These are phyloP conservation scores for Dioscorea zingiberensis DNA, from an alignment of 106 monocot species.

Conservation along the genomic window DNA sequence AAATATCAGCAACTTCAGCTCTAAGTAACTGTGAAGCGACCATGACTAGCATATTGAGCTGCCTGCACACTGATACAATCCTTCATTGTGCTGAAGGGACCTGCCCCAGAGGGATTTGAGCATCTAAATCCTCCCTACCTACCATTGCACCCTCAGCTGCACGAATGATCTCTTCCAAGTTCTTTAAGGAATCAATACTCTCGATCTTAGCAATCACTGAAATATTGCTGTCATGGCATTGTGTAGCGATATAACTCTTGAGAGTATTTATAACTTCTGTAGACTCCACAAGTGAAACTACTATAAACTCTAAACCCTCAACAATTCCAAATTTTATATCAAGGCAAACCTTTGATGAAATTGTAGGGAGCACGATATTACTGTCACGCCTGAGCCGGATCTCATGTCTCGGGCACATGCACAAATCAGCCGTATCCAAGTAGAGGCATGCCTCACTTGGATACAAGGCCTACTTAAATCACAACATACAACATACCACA, in stretches of 20 bases:
- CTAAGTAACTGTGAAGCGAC: slow-evolving; percentile 93
- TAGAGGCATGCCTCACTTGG: too few species aligned
- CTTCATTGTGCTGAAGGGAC: slow-evolving; percentile 81
- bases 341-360: slow-evolving; percentile 97
- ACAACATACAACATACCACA: too few species aligned
- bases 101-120: slow-evolving; percentile 92
- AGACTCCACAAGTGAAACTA: slow-evolving; percentile 76
- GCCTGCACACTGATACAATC: slow-evolving; percentile 77
- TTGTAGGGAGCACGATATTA: slow-evolving; percentile 97
- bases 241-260: slow-evolving; percentile 79
- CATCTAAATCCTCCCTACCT: slow-evolving; percentile 93
- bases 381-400: too few species aligned
- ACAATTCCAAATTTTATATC: slow-evolving; percentile 84
- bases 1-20: slow-evolving; percentile 99
- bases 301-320: slow-evolving; percentile 75
- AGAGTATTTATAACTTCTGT: slow-evolving; percentile 82
- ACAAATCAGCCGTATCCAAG: too few species aligned
- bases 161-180: slow-evolving; percentile 79
- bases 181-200: slow-evolving; percentile 83
- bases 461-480: too few species aligned
- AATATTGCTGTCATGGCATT: slow-evolving; percentile 65
- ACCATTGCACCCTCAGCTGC: slow-evolving; percentile 99
- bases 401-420: too few species aligned
- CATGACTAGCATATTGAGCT: slow-evolving; percentile 92
- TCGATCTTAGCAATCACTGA: slow-evolving; percentile 93